Evolutionary conservation across 805 yeast species (phyloP).

Genomic region (Metschnikowia arizonensis): DNA sequence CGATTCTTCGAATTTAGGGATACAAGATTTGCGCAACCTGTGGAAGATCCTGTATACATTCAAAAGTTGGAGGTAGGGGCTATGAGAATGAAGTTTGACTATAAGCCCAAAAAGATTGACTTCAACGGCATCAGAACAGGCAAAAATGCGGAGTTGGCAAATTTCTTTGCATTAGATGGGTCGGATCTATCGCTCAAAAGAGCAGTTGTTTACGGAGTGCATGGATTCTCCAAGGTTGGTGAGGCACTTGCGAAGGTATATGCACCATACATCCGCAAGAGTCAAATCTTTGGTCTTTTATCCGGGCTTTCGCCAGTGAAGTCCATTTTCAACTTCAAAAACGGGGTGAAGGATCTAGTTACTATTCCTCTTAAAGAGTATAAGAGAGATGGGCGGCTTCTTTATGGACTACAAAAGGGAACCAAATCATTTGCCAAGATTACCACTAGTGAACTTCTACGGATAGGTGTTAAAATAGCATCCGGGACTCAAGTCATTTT

Average conservation of each 20-base stretch:
- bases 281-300: slow-evolving; percentile 75
- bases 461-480: slow-evolving; percentile 79
- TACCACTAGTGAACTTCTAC: slow-evolving; percentile 74
- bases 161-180: slow-evolving; percentile 84
- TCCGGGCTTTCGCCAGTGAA: slow-evolving; percentile 82
- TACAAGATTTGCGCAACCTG: slow-evolving; percentile 56
- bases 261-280: slow-evolving; percentile 83
- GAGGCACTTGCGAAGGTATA: slow-evolving; percentile 60
- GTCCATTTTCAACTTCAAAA: slow-evolving; percentile 71
- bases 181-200: slow-evolving; percentile 65
- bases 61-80: slow-evolving; percentile 63
- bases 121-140: slow-evolving; percentile 84
- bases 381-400: slow-evolving; percentile 63
- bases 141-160: slow-evolving; percentile 79
- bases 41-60: slow-evolving; percentile 63
- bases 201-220: slow-evolving; percentile 65
- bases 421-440: slow-evolving; percentile 68
- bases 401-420: slow-evolving; percentile 72
- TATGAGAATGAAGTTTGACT: slow-evolving; percentile 68
- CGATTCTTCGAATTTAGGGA: slow-evolving; percentile 83
- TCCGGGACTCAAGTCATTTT: slow-evolving; percentile 81
- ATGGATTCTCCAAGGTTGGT: slow-evolving; percentile 65
- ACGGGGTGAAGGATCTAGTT: slow-evolving; percentile 70
- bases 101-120: slow-evolving; percentile 87
- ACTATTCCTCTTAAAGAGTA: slow-evolving; percentile 73